Conservation (phyloP, 73 alveolate species). For the Paramecium octaurelia region DNA sequence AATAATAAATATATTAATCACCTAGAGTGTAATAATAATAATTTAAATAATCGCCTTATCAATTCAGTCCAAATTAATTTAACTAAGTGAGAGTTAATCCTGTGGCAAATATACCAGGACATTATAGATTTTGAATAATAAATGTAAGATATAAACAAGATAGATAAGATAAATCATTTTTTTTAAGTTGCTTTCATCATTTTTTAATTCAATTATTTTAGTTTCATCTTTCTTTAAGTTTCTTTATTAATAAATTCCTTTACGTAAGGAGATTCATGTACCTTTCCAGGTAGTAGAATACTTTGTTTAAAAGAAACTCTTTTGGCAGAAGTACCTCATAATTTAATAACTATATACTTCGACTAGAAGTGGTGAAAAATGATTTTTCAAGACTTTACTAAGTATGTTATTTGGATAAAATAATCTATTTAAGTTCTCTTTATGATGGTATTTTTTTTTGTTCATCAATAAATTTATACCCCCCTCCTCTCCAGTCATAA, state of each 20-base stretch:
- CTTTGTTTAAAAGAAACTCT: not conserved
- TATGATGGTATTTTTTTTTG: not conserved
- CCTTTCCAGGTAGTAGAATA: not conserved
- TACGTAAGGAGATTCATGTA: conserved; percentile 24
- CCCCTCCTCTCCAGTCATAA: conserved; percentile 49
- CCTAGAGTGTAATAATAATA: not conserved
- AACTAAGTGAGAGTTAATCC: not conserved
- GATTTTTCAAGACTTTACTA: not conserved
- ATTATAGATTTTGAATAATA: not conserved
- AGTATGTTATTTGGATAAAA: not conserved
- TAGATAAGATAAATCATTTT: not conserved
- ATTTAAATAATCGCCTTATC: not conserved
- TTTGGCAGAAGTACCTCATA: not conserved
- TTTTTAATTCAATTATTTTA: conserved; percentile 3
- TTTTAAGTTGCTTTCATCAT: conserved; percentile 5
- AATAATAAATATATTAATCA: not conserved
- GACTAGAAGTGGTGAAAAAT: not conserved
- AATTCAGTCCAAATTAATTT: not conserved
- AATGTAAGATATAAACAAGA: not conserved
- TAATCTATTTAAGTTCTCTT: not conserved
- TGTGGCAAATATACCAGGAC: not conserved
- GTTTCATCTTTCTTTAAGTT: not conserved
- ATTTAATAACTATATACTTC: not conserved
- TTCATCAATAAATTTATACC: not conserved
- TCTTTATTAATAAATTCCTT: conserved; percentile 13